Evolutionary conservation across 2,329 filamentous ascomycete genomes (phyloP).

Genomic region (Cladosporium sp.): DNA sequence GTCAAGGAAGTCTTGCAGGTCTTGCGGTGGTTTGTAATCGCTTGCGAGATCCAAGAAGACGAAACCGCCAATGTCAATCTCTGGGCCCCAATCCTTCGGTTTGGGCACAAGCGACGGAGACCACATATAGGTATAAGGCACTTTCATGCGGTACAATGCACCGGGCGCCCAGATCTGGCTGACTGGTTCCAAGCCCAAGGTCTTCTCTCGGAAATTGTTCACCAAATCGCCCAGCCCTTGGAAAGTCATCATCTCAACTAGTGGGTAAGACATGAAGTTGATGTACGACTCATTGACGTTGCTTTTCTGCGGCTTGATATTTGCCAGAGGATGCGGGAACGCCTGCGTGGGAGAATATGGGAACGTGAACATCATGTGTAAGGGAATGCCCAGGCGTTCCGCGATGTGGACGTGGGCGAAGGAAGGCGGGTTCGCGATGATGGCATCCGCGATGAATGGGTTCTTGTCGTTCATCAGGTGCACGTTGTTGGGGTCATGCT

Average conservation of each 20-base stretch:
- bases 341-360: conserved; percentile 84
- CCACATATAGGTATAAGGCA: conserved; percentile 93
- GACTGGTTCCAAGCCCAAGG: conserved; percentile 73
- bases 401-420: conserved; percentile 76
- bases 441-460: conserved; percentile 81
- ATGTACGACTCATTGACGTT: conserved; percentile 74
- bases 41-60: conserved; percentile 70
- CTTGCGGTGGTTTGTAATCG: conserved; percentile 64
- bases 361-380: conserved; percentile 94
- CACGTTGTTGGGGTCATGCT: conserved; percentile 50
- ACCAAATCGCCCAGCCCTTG: conserved; percentile 88
- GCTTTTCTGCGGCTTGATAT: conserved; percentile 64
- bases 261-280: conserved; percentile 79
- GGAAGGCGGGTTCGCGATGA: conserved; percentile 76
- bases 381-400: conserved; percentile 71
- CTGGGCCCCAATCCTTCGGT: conserved; percentile 70
- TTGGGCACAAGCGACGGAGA: conserved; percentile 75
- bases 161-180: conserved; percentile 82
- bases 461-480: conserved; percentile 46
- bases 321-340: conserved; percentile 84
- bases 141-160: conserved; percentile 69
- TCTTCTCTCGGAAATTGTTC: conserved; percentile 77
- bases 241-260: conserved; percentile 92
- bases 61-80: conserved; percentile 77
- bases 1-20: conserved; percentile 68